Evolutionary conservation across 176 grass and related monocot genomes (phyloP), one percentile per base, ranked within the genome.

Genomic region (Calamus simplicifolius): DNA sequence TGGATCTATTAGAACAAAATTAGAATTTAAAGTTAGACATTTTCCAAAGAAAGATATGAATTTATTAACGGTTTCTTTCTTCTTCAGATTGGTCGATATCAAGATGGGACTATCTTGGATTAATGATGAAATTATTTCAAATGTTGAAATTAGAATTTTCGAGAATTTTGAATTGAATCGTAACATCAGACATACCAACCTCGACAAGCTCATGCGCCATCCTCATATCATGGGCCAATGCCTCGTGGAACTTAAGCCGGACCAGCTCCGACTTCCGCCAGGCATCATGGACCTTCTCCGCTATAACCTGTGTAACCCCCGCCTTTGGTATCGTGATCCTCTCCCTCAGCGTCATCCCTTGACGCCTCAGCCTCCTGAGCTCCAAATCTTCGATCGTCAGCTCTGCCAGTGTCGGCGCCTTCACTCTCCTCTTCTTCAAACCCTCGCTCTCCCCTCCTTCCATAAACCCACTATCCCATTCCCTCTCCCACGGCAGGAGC

Each of bases 251-350:
- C 73, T 97, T 97, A 59, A 97, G 83, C 1, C 87, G 75, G 31
- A 91, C 92, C 23, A 97, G 59, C 58, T 97, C 92, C 4, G 77
- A 82, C 69, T 91, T 97, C 86, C 92, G 82, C 92, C 92, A 97
- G 2, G 71, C 81, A n/a, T 90, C 92, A 51, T 97, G 92, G 59
- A 97, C 88, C 75, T 97, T 97, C 75, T 85, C 92, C 1, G 72
- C 63, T 57, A 97, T 17, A 30, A 74, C 80, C 62, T 77, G 84
- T 3, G 87, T 97, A 56, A 97, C 87, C 7, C 92, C 92, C 0
- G 92, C 92, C 82, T 97, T 97, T 53, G 92, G 77, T 50, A 97
- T 84, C 6, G 83, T 91, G 52, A 97, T 71, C 38, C 92, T 89
- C 72, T 97, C 87, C 18, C 84, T 82, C 3, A 97, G 72, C 3